Evolutionary conservation across 2,329 filamentous ascomycete genomes (phyloP).

Genomic region (Diaporthe capsici): DNA sequence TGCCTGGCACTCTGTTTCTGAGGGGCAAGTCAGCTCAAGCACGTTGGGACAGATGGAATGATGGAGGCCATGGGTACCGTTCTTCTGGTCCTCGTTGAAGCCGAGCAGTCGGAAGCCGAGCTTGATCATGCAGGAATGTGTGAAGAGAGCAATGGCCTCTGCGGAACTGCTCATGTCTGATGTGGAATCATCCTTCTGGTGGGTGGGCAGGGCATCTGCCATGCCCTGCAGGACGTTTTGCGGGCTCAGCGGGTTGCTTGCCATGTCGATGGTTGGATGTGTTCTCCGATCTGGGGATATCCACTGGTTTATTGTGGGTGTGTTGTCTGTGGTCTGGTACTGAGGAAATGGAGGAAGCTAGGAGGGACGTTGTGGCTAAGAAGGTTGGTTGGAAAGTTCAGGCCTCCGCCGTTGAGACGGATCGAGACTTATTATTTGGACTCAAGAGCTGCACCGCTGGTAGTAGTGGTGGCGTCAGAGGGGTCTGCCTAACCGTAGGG

Average conservation of each 20-base stretch:
- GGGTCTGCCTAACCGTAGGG: slow-evolving; percentile 39
- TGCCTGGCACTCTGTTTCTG: slow-evolving; percentile 70
- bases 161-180: slow-evolving; percentile 78
- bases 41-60: neutral
- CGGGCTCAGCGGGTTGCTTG: slow-evolving; percentile 56
- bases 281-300: too few relatives aligned
- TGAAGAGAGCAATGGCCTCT: slow-evolving; percentile 87
- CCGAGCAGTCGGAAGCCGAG: slow-evolving; percentile 87
- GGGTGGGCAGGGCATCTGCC: slow-evolving; percentile 72
- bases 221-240: slow-evolving; percentile 67
- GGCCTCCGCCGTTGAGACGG: neutral
- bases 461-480: slow-evolving; percentile 36
- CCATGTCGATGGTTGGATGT: slow-evolving; percentile 19
- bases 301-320: neutral
- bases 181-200: slow-evolving; percentile 65
- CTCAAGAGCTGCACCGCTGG: neutral
- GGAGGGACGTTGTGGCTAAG: neutral
- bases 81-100: slow-evolving; percentile 84
- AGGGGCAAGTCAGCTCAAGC: slow-evolving; percentile 35
- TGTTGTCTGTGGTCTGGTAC: neutral
- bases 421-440: neutral
- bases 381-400: neutral
- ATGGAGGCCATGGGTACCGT: slow-evolving; percentile 65
- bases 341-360: neutral
- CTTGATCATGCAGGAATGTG: slow-evolving; percentile 85